Base-by-base conservation (phyloP, 805 yeast species). In the Lachancea kluyveri region DNA sequence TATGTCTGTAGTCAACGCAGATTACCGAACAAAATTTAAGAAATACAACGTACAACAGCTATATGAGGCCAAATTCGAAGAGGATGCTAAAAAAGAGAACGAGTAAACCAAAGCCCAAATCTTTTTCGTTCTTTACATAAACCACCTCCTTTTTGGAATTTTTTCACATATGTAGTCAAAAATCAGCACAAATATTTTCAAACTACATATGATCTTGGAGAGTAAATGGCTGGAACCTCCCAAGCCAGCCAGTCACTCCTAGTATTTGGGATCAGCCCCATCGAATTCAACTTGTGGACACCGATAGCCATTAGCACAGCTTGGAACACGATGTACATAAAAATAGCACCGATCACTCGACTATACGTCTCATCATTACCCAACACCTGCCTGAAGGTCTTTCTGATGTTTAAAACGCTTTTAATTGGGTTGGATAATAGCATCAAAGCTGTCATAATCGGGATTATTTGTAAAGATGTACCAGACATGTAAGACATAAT, bases 401-500 rank as follows among this genome's bases (percentile, higher is more conserved):
- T 43, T 38, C 68, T 67, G 0, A 80, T 73, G 4, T 64, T 58
- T 21, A 78, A 53, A 2, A 92, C 77, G 15, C 94, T 85, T 46
- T 74, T 77, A 21, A 85, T 48, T 0, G 96, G 92, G 28, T 75
- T 77, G 42, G 83, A 70, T 42, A 92, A 74, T 45, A 90, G 64
- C 85, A 80, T 85, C 17, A 83, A 54, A 0, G 95, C 80, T 83
- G 87, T 88, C 61, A 87, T 79, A 28, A 90, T 81, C 3, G 96
- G 92, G 41, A 90, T 86, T 43, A 90, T 69, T 48, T 92, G 97
- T 17, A 92, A 62, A 3, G 94, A 74, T 48, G 81, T 80, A 19
- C 97, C 97, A 0, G 95, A 77, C 85, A 90, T 84, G 56, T 85
- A 92, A 39, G 86, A 77, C 95, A 90, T 85, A 28, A 85, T 63